These are phyloP conservation scores for Cladophialophora carrionii DNA, from an alignment of 2,329 filamentous ascomycete genomes.

Conservation along the genomic window DNA sequence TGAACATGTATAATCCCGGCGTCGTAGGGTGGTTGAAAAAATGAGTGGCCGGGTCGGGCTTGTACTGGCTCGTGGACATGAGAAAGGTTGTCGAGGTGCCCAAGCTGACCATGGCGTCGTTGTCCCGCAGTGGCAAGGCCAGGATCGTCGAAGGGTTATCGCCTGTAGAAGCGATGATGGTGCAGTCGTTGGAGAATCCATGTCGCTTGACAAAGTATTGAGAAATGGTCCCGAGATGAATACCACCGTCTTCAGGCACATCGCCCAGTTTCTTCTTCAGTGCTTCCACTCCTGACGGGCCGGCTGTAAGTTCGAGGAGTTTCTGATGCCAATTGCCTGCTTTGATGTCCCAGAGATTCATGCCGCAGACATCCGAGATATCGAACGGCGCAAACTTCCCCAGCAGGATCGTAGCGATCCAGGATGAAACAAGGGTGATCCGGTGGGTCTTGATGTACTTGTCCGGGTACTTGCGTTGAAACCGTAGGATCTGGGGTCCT, in stretches of 20 bases:
- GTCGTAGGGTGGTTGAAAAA: slow-evolving; percentile 98
- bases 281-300: slow-evolving; percentile 63
- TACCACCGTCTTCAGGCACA: slow-evolving; percentile 78
- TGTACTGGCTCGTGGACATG: slow-evolving; percentile 92
- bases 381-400: slow-evolving; percentile 86
- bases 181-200: slow-evolving; percentile 74
- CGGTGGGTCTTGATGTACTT: slow-evolving; percentile 79
- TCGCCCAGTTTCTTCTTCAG: slow-evolving; percentile 78
- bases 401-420: slow-evolving; percentile 86
- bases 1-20: slow-evolving; percentile 94
- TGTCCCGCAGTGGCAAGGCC: slow-evolving; percentile 79
- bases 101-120: slow-evolving; percentile 91
- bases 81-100: slow-evolving; percentile 96
- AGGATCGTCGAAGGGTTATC: slow-evolving; percentile 97
- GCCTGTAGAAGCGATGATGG: slow-evolving; percentile 84
- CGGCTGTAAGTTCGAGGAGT: slow-evolving; percentile 75
- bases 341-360: slow-evolving; percentile 93
- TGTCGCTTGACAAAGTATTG: slow-evolving; percentile 78
- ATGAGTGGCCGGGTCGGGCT: slow-evolving; percentile 87
- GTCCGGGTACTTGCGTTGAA: slow-evolving; percentile 76
- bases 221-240: slow-evolving; percentile 73
- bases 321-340: slow-evolving; percentile 72
- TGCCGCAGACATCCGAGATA: slow-evolving; percentile 91
- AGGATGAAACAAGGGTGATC: slow-evolving; percentile 94
- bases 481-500: slow-evolving; percentile 91